Evolutionary conservation across 164 flowering plant genomes (phyloP), one percentile per base, ranked within the genome.

Genomic region (Brasenia schreberi): DNA sequence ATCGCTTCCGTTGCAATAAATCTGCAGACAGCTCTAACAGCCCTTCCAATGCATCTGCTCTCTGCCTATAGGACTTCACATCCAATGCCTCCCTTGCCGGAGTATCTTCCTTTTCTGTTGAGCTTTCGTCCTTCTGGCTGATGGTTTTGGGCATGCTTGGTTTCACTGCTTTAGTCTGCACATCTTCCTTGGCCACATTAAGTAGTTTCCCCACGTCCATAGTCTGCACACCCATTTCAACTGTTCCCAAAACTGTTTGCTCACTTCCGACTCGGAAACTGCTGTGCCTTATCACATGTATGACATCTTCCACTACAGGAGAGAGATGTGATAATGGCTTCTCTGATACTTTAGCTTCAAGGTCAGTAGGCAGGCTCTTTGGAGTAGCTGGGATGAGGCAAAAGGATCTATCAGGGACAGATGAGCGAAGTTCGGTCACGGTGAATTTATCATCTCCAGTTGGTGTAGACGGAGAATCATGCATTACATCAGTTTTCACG

Each of bases 31-130:
- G 74, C 76, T 95, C 99, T 62, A 95, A 66, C 11, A 95, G 79
- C 61, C 90, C 99, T 81, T 95, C 99, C 7, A 95, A 84, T 42
- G 99, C 99, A 18, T 92, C 99, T 23, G 99, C 94, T 68, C 99
- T 88, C 79, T 95, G 97, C 76, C 94, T 85, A 62, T 83, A 87
- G 7, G 97, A 95, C 66, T 85, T 91, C 16, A 95, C 86, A 75
- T 95, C 97, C 74, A 95, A 71, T n/a, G 64, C 79, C 76, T 91
- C 99, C 74, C 84, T 89, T 2, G 42, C 82, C 1, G 84, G 82
- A 66, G 77, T 60, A 60, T 63, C 69, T 7, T 79, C 88, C 64
- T 83, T 87, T 62, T 79, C 90, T 1, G 75, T 64, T 69, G 81
- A 85, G 7, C n/a, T 45, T 18, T n/a, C n/a, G 7, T 65, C 44